phyloP scores from a whole-genome alignment of 257 asterid genomes.

The Przewalskia tangutica region DNA sequence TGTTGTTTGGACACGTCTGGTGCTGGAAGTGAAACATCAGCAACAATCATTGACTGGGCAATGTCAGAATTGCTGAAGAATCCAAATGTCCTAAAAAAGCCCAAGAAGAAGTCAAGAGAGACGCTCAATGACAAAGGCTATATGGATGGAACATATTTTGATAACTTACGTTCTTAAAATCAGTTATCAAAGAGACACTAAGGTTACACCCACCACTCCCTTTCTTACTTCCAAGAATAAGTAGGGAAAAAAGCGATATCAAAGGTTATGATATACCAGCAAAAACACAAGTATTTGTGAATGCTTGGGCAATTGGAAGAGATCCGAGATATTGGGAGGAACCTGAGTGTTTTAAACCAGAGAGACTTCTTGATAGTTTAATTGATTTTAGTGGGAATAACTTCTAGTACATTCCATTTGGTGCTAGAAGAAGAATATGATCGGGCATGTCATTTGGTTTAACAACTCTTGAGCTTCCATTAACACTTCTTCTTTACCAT shows the following conservation, averaged over 20 bases:
- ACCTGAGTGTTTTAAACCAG: background rate
- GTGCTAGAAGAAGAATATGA: background rate
- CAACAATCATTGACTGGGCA: background rate
- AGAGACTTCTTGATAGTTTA: background rate
- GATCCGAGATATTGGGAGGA: background rate
- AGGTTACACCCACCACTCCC: background rate
- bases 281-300: background rate
- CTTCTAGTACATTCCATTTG: background rate
- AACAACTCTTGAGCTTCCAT: background rate
- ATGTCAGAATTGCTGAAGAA: background rate
- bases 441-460: background rate
- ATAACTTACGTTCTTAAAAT: background rate
- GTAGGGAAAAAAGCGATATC: background rate
- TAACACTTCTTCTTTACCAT: background rate
- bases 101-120: background rate
- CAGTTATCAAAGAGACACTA: background rate
- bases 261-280: background rate
- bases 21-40: background rate
- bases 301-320: background rate
- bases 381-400: background rate
- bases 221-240: background rate
- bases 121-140: background rate
- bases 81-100: background rate
- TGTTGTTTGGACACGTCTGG: background rate
- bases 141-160: background rate